Evolutionary conservation across 371 early-diverging fungal species (phyloP), one percentile per base, ranked within the genome.

Genomic region (Mucor saturninus): DNA sequence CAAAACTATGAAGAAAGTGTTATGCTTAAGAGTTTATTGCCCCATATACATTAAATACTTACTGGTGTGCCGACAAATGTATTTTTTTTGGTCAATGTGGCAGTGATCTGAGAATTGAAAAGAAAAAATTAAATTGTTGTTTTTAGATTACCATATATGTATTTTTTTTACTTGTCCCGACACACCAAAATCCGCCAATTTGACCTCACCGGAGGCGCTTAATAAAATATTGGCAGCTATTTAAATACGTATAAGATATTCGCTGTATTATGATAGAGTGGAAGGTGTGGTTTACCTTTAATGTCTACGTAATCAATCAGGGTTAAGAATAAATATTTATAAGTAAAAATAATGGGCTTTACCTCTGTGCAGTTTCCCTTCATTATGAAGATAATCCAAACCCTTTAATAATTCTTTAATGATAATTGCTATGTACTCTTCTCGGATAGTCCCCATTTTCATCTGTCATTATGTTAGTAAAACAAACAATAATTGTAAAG

Each of bases 61-160:
- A 89, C 90, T n/a, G 98, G 97, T 39, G 99, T 98, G 5, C 99
- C 99, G 30, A 99, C 98, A 87, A 98, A 98, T 11, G 99, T 99
- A 72, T 93, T 95, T 77, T 93, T 97, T 77, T 94, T 95, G 39
- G 91, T 95, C 78, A 93, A 85, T 21, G 93, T 96, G 4, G 94
- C 95, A 14, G 96, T 94, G 15, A 98, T 83, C 88, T 88, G 56
- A 62, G n/a, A 35, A 26, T 9, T 57, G 37, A 21, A 58, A 52
- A 52, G 61, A 35, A 56, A 28, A 52, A 31, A 54, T 32, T 46
- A 39, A 49, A 37, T 30, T 9, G 13, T 37, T 68, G 68, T 68
- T 68, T 63, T 63, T 28, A 49, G 10, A 56, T 68, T 68, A 52
- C 68, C 29, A 63, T 55, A 59, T 68, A 55, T 67, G 61, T 52